These are phyloP conservation scores for Thelonectria olida DNA, from an alignment of 2,329 filamentous ascomycete species.

Conservation along the genomic window DNA sequence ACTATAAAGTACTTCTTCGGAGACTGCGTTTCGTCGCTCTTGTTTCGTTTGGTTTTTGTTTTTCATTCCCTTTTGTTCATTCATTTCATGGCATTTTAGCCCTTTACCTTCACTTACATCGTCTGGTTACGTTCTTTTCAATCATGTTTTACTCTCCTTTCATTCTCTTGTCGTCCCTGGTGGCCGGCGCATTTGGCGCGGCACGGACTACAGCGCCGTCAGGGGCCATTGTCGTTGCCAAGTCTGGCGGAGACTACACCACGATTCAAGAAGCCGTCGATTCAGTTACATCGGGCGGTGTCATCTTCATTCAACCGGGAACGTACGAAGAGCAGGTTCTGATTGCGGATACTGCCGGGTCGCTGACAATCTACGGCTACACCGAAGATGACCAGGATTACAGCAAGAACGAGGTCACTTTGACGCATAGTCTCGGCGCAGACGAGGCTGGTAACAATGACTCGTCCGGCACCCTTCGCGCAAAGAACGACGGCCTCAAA, in stretches of 20 bases:
- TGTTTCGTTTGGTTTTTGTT: conserved; percentile 3
- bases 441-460: conserved; percentile 60
- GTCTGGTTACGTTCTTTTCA: neutral
- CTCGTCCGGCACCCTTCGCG: conserved; percentile 55
- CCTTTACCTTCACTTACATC: neutral
- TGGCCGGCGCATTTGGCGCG: conserved; percentile 28
- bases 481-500: conserved; percentile 59
- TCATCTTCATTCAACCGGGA: conserved; percentile 37
- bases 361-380: conserved; percentile 68
- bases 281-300: conserved; percentile 41
- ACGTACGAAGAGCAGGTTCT: conserved; percentile 56
- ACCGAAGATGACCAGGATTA: conserved; percentile 63
- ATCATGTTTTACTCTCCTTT: conserved; percentile 17
- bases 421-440: conserved; percentile 50
- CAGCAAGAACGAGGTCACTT: conserved; percentile 64
- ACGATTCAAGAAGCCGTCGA: conserved; percentile 65
- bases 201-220: conserved; percentile 42
- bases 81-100: neutral
- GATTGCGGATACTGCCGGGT: conserved; percentile 55
- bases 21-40: neutral
- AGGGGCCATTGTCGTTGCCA: conserved; percentile 44
- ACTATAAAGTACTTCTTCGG: neutral
- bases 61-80: neutral
- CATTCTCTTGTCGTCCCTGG: conserved; percentile 18
- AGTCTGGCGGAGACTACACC: conserved; percentile 46